A percentile compares a stretch with the other conserved stretches of the same genome.
Evolutionary conservation across 257 asterid species (phyloP).

Genomic region (Solanum bukasovii): DNA sequence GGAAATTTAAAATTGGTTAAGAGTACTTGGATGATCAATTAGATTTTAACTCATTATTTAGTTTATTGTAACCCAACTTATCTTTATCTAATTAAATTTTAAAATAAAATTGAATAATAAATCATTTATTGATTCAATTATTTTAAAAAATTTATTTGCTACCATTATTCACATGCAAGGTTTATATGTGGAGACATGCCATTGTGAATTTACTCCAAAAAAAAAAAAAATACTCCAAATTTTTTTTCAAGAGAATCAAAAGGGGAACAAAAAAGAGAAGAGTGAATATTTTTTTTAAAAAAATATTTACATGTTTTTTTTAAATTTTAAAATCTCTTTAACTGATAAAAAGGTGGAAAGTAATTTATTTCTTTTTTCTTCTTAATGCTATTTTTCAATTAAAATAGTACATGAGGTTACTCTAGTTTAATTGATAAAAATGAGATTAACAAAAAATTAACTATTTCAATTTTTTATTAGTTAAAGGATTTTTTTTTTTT

Average conservation of each 20-base stretch:
- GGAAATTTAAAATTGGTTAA: neutral
- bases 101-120: too few species aligned
- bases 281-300: neutral
- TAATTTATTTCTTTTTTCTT: neutral
- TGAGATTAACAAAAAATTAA: neutral
- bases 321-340: neutral
- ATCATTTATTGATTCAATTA: neutral
- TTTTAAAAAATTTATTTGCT: too few species aligned
- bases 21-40: neutral
- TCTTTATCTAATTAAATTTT: neutral
- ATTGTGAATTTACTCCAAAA: neutral
- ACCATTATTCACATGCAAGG: neutral
- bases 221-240: too few species aligned
- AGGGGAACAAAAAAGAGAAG: neutral
- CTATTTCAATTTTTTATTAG: neutral
- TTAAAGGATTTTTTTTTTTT: neutral
- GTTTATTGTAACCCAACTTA: neutral
- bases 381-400: neutral
- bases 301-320: neutral
- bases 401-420: too few species aligned
- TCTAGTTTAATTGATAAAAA: neutral
- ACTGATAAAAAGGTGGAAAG: neutral
- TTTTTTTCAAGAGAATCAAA: neutral
- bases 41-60: too few species aligned
- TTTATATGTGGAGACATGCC: neutral